phyloP scores from a whole-genome alignment of 192 early-diverging fungal genomes.

The Umbelopsis ramanniana region DNA sequence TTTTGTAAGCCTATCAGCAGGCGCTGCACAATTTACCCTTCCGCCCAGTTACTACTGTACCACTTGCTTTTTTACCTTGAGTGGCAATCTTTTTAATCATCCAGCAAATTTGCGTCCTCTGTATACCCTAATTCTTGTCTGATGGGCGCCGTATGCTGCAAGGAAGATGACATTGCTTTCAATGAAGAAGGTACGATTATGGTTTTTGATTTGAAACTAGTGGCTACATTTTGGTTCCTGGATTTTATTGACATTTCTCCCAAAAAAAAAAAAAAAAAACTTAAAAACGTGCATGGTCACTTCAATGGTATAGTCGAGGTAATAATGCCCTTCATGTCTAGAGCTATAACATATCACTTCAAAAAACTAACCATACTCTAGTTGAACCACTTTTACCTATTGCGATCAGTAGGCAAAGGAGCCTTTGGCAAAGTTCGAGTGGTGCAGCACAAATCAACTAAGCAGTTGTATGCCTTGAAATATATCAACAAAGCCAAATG shows the following conservation, averaged over 20 bases:
- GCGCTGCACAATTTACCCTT: not conserved
- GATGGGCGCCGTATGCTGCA: conserved; percentile 59
- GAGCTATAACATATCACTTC: not conserved
- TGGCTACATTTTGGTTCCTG: not conserved
- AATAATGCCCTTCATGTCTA: not conserved
- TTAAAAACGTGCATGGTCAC: too few relatives aligned
- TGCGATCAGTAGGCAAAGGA: conserved; percentile 91
- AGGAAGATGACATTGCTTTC: conserved; percentile 72
- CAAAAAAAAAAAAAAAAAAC: too few relatives aligned
- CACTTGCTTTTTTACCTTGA: not conserved
- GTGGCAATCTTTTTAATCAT: not conserved
- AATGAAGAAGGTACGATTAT: conserved; percentile 70
- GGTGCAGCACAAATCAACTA: conserved; percentile 83
- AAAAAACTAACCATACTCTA: conserved; percentile 21
- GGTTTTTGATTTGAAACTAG: not conserved
- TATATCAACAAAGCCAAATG: conserved; percentile 97
- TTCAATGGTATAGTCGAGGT: conserved; percentile 16
- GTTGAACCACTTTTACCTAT: conserved; percentile 86
- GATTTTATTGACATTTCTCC: not conserved
- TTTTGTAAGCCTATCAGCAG: too few relatives aligned
- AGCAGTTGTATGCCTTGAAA: conserved; percentile 89
- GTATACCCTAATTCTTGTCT: conserved; percentile 17
- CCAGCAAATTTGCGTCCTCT: conserved; percentile 5
- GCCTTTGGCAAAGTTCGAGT: conserved; percentile 96
- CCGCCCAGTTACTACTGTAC: not conserved